A percentile compares a stretch with the other conserved stretches of the same genome.
Evolutionary conservation across 1,139 yeast species (phyloP).

Genomic region (Citeromyces hawaiiensis): DNA sequence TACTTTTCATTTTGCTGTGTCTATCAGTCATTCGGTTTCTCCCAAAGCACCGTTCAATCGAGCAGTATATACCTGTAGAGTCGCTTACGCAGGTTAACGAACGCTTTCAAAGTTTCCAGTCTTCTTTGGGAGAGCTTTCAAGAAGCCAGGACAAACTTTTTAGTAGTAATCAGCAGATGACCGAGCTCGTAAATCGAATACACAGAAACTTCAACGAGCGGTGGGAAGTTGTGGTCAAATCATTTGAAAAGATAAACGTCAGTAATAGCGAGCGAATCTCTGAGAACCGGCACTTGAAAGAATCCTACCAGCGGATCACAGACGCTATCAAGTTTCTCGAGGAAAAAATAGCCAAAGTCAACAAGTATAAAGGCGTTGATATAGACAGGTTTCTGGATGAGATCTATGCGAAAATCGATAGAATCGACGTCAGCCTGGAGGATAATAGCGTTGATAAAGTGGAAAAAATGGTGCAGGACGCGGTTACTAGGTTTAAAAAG

Average conservation of each 20-base stretch:
- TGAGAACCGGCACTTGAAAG: background rate
- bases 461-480: background rate
- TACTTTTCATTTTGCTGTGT: background rate
- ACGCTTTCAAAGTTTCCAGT: background rate
- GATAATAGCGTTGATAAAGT: background rate
- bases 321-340: background rate
- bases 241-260: background rate
- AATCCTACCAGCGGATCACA: background rate
- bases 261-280: background rate
- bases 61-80: background rate
- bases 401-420: background rate
- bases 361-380: background rate
- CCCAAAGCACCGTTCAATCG: background rate
- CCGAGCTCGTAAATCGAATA: background rate
- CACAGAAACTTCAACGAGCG: background rate
- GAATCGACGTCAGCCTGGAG: background rate
- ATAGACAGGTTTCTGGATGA: background rate
- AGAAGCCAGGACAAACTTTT: background rate
- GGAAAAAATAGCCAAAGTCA: background rate
- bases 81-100: background rate
- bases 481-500: background rate
- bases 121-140: background rate
- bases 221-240: background rate
- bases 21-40: background rate
- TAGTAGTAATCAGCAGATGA: background rate